Percentiles rank a stretch among this genome's conserved stretches.
These are phyloP conservation scores for Plasmodium relictum DNA, from an alignment of 169 alveolate species.

Conservation along the genomic window DNA sequence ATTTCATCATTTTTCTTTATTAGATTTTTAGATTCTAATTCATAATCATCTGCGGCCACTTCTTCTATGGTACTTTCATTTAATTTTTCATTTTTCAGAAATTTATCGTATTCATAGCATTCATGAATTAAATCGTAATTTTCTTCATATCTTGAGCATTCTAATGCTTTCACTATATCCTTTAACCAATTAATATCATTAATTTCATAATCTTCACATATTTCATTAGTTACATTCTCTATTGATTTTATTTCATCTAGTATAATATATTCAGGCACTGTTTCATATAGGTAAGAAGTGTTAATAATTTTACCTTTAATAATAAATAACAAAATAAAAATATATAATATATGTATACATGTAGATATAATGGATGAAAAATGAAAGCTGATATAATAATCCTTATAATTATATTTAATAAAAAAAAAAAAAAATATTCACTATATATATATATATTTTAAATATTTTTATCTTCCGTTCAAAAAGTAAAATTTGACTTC, in stretches of 20 bases:
- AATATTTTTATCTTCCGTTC: neutral
- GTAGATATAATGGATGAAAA: neutral
- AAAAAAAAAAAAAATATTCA: neutral
- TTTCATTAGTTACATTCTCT: constrained; percentile 3
- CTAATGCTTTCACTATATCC: constrained; percentile 14
- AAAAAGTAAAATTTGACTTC: no score
- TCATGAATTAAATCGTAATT: constrained; percentile 20
- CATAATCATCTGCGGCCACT: constrained; percentile 14
- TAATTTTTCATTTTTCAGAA: constrained; percentile 44
- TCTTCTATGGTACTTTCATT: constrained; percentile 25
- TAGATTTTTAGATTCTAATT: constrained; percentile 22
- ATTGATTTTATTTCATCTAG: constrained; percentile 10
- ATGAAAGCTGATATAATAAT: neutral
- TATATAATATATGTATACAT: neutral
- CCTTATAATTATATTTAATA: neutral
- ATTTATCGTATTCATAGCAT: constrained; percentile 30
- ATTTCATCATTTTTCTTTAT: constrained; percentile 48
- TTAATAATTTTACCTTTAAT: constrained; percentile 45
- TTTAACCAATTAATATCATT: constrained; percentile 11
- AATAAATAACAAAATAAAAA: neutral
- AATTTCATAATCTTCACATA: neutral
- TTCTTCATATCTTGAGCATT: constrained; percentile 35
- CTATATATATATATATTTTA: neutral
- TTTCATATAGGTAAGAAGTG: constrained; percentile 55
- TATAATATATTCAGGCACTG: constrained; percentile 49